Evolutionary conservation across 306 rosid genomes (phyloP).

Genomic region (Clitoria ternatea): DNA sequence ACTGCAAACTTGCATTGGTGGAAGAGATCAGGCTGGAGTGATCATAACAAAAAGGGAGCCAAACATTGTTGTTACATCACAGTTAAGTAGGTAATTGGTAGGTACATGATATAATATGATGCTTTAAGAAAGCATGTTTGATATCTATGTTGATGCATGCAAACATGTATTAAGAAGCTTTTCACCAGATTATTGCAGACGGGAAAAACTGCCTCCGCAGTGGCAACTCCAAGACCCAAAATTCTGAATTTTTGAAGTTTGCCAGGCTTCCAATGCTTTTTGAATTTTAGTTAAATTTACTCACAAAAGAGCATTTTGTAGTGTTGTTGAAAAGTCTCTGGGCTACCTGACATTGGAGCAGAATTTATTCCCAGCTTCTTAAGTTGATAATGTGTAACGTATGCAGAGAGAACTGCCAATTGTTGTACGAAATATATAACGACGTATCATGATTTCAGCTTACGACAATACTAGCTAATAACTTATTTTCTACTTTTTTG

Average conservation of each 20-base stretch:
- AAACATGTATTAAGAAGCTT: constrained; percentile 1
- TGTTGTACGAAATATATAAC: neutral
- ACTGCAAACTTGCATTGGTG: constrained; percentile 34
- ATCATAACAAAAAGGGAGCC: constrained; percentile 39
- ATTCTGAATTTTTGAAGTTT: constrained; percentile 32
- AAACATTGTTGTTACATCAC: constrained; percentile 36
- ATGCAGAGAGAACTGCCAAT: neutral
- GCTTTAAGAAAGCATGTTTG: neutral
- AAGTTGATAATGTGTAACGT: neutral
- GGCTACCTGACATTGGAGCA: constrained; percentile 1
- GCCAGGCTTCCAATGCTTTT: constrained; percentile 25
- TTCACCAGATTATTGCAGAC: constrained; percentile 27
- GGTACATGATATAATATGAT: neutral
- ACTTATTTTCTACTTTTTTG: too few relatives aligned
- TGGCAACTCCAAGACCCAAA: constrained; percentile 32
- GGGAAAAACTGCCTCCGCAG: constrained; percentile 23
- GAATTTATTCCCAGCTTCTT: constrained; percentile 19
- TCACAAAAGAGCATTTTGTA: constrained; percentile 2
- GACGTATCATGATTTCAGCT: neutral
- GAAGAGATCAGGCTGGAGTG: constrained; percentile 35
- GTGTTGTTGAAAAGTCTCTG: constrained; percentile 18
- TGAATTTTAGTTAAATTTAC: constrained; percentile 20
- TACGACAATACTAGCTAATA: neutral
- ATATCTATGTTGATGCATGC: constrained; percentile 2
- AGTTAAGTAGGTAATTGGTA: constrained; percentile 37